Evolutionary conservation across 2,329 filamentous ascomycete genomes (phyloP).

Genomic region (Nannizziopsis arthrosporioides): DNA sequence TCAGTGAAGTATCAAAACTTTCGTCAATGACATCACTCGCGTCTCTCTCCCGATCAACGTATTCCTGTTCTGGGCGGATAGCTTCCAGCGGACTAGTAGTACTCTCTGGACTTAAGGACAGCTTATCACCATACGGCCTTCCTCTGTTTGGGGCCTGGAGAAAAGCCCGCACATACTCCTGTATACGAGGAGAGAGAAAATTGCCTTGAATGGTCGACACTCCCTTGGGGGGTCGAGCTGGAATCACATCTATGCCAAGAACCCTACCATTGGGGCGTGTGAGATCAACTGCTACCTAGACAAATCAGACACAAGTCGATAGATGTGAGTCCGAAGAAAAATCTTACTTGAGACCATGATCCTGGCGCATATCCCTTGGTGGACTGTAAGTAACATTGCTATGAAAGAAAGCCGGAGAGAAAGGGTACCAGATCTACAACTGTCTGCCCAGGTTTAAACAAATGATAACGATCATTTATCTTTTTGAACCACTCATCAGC

Average conservation of each 20-base stretch:
- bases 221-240: slow-evolving; percentile 76
- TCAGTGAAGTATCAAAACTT: slow-evolving; percentile 15
- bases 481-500: slow-evolving; percentile 26
- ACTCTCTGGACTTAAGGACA: background rate
- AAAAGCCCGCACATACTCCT: slow-evolving; percentile 63
- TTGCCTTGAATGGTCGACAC: slow-evolving; percentile 94
- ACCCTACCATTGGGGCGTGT: slow-evolving; percentile 68
- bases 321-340: background rate
- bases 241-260: slow-evolving; percentile 87
- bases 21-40: slow-evolving; percentile 18
- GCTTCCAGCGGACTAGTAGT: slow-evolving; percentile 14
- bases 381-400: background rate
- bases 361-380: slow-evolving; percentile 42
- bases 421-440: slow-evolving; percentile 66
- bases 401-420: background rate
- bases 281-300: slow-evolving; percentile 64
- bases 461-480: slow-evolving; percentile 69
- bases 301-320: background rate
- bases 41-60: slow-evolving; percentile 22
- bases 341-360: slow-evolving; percentile 45
- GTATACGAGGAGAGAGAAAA: slow-evolving; percentile 66
- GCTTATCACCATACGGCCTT: slow-evolving; percentile 32
- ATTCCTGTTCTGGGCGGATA: slow-evolving; percentile 13
- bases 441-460: slow-evolving; percentile 72
- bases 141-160: slow-evolving; percentile 54